Evolutionary conservation across 306 rosid species (phyloP).

Genomic region (Cucurbita pepo): DNA sequence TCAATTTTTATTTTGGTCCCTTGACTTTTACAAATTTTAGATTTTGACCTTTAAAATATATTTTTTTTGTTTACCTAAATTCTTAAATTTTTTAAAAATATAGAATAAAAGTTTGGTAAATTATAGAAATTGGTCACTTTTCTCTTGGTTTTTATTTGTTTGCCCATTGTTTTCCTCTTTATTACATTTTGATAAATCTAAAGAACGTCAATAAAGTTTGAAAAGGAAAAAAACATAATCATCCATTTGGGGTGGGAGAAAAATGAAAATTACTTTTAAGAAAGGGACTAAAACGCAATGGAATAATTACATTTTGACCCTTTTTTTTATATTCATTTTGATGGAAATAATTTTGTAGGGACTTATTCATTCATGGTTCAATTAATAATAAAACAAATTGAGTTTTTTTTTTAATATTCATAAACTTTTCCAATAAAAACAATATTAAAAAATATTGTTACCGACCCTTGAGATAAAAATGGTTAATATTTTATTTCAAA

Average conservation of each 20-base stretch:
- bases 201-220: neutral
- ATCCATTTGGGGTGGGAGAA: neutral
- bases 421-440: no score
- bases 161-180: neutral
- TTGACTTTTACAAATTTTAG: no score
- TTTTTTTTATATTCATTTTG: neutral
- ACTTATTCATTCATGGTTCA: no score
- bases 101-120: neutral
- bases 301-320: neutral
- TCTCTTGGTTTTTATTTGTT: neutral
- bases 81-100: neutral
- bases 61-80: no score
- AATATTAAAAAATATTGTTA: no score
- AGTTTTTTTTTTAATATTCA: no score
- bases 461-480: no score
- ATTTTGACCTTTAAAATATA: no score
- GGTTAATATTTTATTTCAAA: no score
- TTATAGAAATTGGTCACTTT: neutral
- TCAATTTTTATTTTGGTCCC: no score
- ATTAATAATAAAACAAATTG: no score
- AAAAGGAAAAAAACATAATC: neutral
- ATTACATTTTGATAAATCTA: neutral
- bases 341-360: no score
- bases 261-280: neutral
- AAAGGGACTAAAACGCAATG: neutral